Base-by-base conservation (phyloP, 306 rosid species). In the Gillenia trifoliata region DNA sequence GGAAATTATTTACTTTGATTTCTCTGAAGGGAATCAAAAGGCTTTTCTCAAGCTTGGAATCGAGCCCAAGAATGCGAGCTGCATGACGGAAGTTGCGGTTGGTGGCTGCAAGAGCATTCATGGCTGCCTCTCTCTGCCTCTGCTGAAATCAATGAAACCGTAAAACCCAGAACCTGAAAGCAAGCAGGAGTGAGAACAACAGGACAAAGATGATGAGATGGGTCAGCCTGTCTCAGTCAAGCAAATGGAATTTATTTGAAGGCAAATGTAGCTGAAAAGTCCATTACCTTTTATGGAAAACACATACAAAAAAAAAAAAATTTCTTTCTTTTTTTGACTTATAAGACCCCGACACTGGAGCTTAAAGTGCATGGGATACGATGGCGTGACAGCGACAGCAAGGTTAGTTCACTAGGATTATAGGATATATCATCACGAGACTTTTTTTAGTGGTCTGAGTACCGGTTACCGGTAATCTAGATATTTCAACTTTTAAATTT, bases 71-170 rank as follows among this genome's bases (percentile, higher is more conserved):
- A 72, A 90, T 80, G 52, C 89, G 85, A 74, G 89, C 88, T 41
- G 91, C 96, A 62, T 80, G 88, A 38, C 47, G 81, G 30, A 90
- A 90, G 72, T 90, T 90, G 64, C 91, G 87, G 83, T 83, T 88
- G 69, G 93, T 90, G 65, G 93, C 96, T 4, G 86, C 82, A 20
- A 90, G 81, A 66, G 93, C 90, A n/a, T 90, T 88, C 93, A 90
- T 90, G 47, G 84, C 45, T 79, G 76, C 71, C 25, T 16, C 41
- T 38, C 25, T 47, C 41, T 8, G 41, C 41, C 41, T 43, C 49
- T 13, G 49, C 2, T 23, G 54, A 56, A 34, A 47, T 4, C 19
- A 71, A 33, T 62, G 26, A 10, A 76, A 76, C 52, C 22, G 63
- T 23, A 30, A 72, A 62, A 49, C 62, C 66, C 72, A 77, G 71